Conservation (phyloP, 306 rosid genomes). For the Lupinus albus region DNA sequence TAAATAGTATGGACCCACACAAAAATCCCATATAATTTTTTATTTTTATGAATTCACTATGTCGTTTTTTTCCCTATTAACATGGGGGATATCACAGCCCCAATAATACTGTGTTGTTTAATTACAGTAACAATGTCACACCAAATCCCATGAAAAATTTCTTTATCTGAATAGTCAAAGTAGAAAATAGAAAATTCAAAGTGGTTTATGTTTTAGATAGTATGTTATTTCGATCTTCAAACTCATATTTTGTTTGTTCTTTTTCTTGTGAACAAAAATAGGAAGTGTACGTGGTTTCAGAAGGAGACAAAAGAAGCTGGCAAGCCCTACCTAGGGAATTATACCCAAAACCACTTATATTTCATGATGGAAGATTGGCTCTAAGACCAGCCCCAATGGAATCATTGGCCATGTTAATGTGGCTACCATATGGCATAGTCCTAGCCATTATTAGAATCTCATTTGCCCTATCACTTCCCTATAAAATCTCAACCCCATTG, state of each 20-base stretch:
- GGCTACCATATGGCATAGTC: constrained; percentile 60
- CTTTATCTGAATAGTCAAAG: too few species aligned
- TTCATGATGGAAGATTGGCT: constrained; percentile 86
- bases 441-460: constrained; percentile 51
- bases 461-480: constrained; percentile 50
- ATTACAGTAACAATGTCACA: not conserved
- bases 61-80: too few species aligned
- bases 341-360: constrained; percentile 58
- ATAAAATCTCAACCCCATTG: constrained; percentile 50
- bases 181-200: too few species aligned
- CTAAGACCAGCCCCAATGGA: constrained; percentile 53
- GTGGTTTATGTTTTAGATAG: too few species aligned
- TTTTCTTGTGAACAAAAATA: constrained; percentile 22
- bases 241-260: constrained; percentile 17
- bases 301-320: constrained; percentile 69
- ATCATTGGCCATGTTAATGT: constrained; percentile 51
- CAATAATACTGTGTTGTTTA: not conserved
- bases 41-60: too few species aligned
- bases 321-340: constrained; percentile 50
- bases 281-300: constrained; percentile 62
- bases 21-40: too few species aligned
- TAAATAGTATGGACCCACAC: too few species aligned
- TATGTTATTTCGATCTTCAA: not conserved
- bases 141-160: not conserved
- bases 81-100: too few species aligned